A percentile compares a stretch with the other conserved stretches of the same genome.
phyloP scores from a whole-genome alignment of 495 filamentous ascomycete genomes.

The Margaritispora aquatica region DNA sequence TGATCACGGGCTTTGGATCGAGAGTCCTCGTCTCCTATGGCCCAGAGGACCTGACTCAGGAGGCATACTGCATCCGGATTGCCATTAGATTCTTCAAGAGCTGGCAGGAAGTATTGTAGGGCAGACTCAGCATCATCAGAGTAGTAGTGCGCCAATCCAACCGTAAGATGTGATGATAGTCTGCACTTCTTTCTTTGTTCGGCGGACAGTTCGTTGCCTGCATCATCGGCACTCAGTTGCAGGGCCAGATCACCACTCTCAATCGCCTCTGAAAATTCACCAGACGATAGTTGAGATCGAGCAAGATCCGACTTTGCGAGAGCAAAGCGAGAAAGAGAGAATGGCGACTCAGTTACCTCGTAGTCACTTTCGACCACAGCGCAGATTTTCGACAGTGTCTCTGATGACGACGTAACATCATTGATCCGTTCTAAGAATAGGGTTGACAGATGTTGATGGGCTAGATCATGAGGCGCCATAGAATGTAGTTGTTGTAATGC shows the following conservation, averaged over 20 bases:
- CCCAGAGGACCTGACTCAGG: slow-evolving; percentile 87
- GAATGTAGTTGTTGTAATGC: slow-evolving; percentile 73
- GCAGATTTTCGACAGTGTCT: slow-evolving; percentile 60
- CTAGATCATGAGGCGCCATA: slow-evolving; percentile 59
- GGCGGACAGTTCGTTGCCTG: slow-evolving; percentile 41
- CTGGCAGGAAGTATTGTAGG: slow-evolving; percentile 72
- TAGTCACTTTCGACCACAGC: slow-evolving; percentile 68
- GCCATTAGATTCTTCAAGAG: slow-evolving; percentile 68
- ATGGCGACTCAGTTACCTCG: slow-evolving; percentile 69
- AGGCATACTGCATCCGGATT: slow-evolving; percentile 85
- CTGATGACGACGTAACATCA: slow-evolving; percentile 53
- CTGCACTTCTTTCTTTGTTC: slow-evolving; percentile 56
- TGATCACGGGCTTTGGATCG: slow-evolving; percentile 70
- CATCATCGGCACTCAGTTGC: slow-evolving; percentile 59
- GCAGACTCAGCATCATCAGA: slow-evolving; percentile 53
- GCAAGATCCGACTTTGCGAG: slow-evolving; percentile 85
- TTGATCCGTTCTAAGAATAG: slow-evolving; percentile 75
- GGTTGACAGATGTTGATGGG: slow-evolving; percentile 69
- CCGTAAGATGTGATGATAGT: slow-evolving; percentile 79
- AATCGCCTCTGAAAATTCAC: slow-evolving; percentile 56
- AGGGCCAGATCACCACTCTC: slow-evolving; percentile 69
- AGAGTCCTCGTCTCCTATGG: slow-evolving; percentile 71
- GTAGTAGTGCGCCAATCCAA: slow-evolving; percentile 77
- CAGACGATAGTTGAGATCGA: slow-evolving; percentile 63
- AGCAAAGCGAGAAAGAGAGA: slow-evolving; percentile 67